These are phyloP conservation scores for Pyracantha coccinea DNA, from an alignment of 331 rosid species.

Conservation along the genomic window DNA sequence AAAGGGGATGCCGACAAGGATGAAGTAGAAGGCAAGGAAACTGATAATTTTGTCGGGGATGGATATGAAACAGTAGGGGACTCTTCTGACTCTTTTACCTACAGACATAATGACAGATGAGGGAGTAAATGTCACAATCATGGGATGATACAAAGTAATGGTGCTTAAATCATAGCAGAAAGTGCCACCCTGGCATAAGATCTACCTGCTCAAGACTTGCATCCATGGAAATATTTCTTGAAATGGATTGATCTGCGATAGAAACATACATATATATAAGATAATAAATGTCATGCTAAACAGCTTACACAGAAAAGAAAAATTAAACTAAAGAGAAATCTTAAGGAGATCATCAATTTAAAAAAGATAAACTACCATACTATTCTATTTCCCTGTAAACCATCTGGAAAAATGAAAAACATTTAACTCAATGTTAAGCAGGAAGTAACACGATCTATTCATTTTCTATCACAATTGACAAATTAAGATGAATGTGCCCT, in stretches of 20 bases:
- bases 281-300: slow-evolving; percentile 1
- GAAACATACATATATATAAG: slow-evolving; percentile 21
- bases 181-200: slow-evolving; percentile 1
- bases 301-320: background rate
- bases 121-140: background rate
- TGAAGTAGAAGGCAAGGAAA: slow-evolving; percentile 61
- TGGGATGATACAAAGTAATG: background rate
- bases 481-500: background rate
- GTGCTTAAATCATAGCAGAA: background rate
- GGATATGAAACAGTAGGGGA: slow-evolving; percentile 47
- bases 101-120: slow-evolving; percentile 10
- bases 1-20: slow-evolving; percentile 57
- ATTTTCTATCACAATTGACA: background rate
- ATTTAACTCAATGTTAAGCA: background rate
- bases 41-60: slow-evolving; percentile 54
- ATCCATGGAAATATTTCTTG: slow-evolving; percentile 60
- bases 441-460: background rate
- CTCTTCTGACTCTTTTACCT: slow-evolving; percentile 60
- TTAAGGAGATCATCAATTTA: background rate
- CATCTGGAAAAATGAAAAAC: background rate
- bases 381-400: background rate
- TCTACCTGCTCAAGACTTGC: slow-evolving; percentile 65
- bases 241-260: slow-evolving; percentile 59
- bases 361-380: background rate
- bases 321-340: background rate